Conservation (phyloP, 345 rosid species). For the Populus simonii region DNA sequence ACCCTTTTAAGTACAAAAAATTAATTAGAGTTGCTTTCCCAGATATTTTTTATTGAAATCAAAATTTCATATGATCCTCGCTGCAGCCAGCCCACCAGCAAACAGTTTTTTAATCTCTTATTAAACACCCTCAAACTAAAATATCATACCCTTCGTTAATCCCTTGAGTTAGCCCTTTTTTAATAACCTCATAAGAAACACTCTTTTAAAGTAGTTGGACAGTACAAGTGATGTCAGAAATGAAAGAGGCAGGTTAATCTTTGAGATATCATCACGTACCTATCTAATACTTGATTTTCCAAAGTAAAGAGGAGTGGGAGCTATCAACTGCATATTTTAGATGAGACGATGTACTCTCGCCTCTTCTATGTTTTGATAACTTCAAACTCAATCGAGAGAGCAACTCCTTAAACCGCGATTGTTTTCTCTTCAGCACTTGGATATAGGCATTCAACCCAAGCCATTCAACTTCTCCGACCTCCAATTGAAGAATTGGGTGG, state of each 20-base stretch:
- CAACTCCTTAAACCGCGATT: conserved; percentile 50
- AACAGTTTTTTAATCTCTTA: not conserved
- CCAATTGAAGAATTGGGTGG: conserved; percentile 39
- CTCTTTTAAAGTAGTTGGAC: not conserved
- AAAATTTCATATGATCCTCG: no score
- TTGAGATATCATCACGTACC: not conserved
- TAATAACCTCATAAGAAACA: no score
- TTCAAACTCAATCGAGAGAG: conserved; percentile 39
- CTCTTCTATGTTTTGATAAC: conserved; percentile 32
- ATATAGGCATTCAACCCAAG: conserved; percentile 68
- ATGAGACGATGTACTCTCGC: conserved; percentile 27
- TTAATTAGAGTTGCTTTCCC: no score
- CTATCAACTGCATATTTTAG: conserved; percentile 51
- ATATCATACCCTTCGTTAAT: no score
- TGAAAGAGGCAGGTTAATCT: not conserved
- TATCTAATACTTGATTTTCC: conserved; percentile 59
- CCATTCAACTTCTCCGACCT: conserved; percentile 65
- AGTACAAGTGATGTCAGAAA: not conserved
- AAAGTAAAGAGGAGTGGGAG: conserved; percentile 62
- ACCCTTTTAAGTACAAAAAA: no score
- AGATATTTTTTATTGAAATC: no score
- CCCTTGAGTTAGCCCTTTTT: no score
- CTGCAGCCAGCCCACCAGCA: not conserved
- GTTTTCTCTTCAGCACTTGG: conserved; percentile 57
- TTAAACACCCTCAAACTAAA: no score